Evolutionary conservation across 2,329 filamentous ascomycete genomes (phyloP), one percentile per base, ranked within the genome.

Genomic region (Penicillium frequentans): DNA sequence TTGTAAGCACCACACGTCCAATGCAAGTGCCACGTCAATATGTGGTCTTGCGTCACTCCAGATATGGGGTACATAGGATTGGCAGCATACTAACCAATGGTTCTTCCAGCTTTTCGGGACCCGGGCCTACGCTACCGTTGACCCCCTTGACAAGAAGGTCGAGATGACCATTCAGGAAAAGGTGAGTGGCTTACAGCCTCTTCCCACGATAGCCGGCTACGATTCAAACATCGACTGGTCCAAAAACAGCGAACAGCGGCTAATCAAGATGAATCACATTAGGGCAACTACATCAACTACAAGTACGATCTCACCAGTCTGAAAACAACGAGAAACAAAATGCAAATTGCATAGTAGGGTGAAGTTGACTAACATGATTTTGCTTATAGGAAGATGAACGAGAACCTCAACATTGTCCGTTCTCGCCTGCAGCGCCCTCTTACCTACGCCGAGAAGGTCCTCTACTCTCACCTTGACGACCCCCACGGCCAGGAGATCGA

Each of bases 381-480:
- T 51, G 49, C 56, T 57, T 62, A 49, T 79, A 92, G 91, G 86
- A 97, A 97, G 86, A 97, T 98, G 92, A 92, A 90, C 70, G 93
- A 98, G 83, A 98, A 96, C 85, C 86, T 99, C 60, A 83, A 87
- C 71, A 87, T 99, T 77, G 95, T 99, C 68, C 90, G 95, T 73
- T 78, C 82, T 70, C 89, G 95, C 72, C 86, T 99, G 67, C 96
- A 96, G 82, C 89, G 91, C 69, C 95, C 95, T 68, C 86, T 99
- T 70, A 95, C 92, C 69, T 96, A 89, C 77, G 91, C 92, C 76
- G 95, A 99, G 86, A 99, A 99, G 87, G 93, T 99, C 72, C 86
- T 98, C 70, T 99, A 99, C 85, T 98, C 93, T 62, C 95, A 99
- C 80, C 84, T 99, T 76, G 95, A 98, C 81, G 91, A 99, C 77